These are phyloP conservation scores for Termitomyces eurrhizus DNA, from an alignment of 768 basidiomycete genomes.

Conservation along the genomic window DNA sequence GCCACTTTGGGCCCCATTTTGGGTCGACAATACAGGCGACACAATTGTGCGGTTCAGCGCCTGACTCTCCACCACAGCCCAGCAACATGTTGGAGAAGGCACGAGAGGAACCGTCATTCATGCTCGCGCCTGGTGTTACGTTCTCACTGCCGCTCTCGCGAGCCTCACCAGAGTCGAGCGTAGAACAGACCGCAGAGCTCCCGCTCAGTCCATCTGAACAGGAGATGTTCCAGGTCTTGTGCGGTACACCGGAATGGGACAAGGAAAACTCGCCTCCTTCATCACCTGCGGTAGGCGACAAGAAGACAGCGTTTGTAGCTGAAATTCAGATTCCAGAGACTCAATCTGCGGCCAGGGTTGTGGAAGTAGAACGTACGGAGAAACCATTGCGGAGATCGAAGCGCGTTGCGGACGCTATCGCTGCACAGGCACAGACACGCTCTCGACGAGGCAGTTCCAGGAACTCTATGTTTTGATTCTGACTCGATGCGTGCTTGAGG, in stretches of 20 bases:
- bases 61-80: neutral
- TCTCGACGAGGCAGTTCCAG: slow-evolving; percentile 37
- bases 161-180: slow-evolving; percentile 7
- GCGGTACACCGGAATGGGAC: slow-evolving; percentile 56
- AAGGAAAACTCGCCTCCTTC: slow-evolving; percentile 24
- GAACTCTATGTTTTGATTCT: slow-evolving; percentile 35
- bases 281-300: slow-evolving; percentile 12
- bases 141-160: slow-evolving; percentile 13
- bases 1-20: slow-evolving; percentile 66
- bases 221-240: slow-evolving; percentile 65
- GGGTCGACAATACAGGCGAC: slow-evolving; percentile 44
- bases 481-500: slow-evolving; percentile 7
- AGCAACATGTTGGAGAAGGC: slow-evolving; percentile 14
- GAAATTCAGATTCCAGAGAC: neutral
- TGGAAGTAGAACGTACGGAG: slow-evolving; percentile 15
- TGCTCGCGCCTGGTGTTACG: neutral
- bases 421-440: slow-evolving; percentile 42
- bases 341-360: neutral
- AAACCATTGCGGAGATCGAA: slow-evolving; percentile 58
- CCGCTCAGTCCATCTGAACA: slow-evolving; percentile 70
- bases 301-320: slow-evolving; percentile 6
- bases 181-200: slow-evolving; percentile 24
- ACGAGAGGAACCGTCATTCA: neutral
- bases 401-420: slow-evolving; percentile 59
- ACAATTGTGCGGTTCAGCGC: slow-evolving; percentile 20